These are phyloP conservation scores for Hippophae rhamnoides DNA, from an alignment of 306 rosid species.

Conservation along the genomic window DNA sequence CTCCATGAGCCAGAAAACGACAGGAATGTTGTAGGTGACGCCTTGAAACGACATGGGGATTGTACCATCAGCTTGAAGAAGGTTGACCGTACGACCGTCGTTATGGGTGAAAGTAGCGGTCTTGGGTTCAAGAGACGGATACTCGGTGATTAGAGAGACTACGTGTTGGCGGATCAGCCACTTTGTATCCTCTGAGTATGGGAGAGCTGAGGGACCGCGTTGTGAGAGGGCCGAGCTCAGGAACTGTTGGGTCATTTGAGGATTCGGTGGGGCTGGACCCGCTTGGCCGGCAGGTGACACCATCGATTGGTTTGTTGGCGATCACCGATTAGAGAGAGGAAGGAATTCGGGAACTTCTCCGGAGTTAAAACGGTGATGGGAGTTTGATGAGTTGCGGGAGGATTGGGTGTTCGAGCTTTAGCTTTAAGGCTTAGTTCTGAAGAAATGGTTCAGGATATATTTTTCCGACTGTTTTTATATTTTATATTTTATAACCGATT, in stretches of 20 bases:
- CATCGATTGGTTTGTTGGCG: slow-evolving; percentile 11
- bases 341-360: too few species aligned
- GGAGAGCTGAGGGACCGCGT: slow-evolving; percentile 88
- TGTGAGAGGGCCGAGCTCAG: slow-evolving; percentile 87
- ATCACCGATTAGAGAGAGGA: too few species aligned
- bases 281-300: slow-evolving; percentile 35
- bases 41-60: slow-evolving; percentile 66
- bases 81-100: slow-evolving; percentile 88
- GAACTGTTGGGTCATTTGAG: slow-evolving; percentile 48
- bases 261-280: slow-evolving; percentile 32
- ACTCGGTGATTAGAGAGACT: slow-evolving; percentile 38
- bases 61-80: slow-evolving; percentile 87
- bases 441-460: too few species aligned
- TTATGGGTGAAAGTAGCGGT: slow-evolving; percentile 88
- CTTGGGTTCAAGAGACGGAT: slow-evolving; percentile 70
- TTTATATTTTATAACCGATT: too few species aligned
- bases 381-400: too few species aligned
- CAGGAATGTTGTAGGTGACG: slow-evolving; percentile 81
- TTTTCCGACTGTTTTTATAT: too few species aligned
- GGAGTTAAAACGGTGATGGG: too few species aligned
- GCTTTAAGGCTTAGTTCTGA: too few species aligned
- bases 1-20: slow-evolving; percentile 85
- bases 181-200: slow-evolving; percentile 72
- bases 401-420: too few species aligned
- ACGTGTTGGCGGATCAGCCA: slow-evolving; percentile 92